phyloP scores from a whole-genome alignment of 805 yeast genomes.

The Saccharomycopsis oosterbeekiorum region DNA sequence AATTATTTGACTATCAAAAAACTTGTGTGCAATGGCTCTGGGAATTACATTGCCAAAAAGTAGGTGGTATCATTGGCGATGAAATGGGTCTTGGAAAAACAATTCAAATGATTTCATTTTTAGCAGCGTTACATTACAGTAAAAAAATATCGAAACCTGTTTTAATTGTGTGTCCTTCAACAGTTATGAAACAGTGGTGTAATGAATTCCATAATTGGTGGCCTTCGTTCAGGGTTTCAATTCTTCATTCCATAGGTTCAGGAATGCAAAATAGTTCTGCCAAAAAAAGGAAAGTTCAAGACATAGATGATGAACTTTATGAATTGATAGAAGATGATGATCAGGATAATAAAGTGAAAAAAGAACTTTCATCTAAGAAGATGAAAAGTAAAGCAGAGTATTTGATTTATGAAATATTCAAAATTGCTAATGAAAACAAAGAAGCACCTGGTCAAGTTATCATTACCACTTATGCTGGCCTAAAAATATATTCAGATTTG shows the following conservation, averaged over 20 bases:
- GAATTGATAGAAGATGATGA: slow-evolving; percentile 38
- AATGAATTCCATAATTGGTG: slow-evolving; percentile 95
- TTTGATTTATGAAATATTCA: slow-evolving; percentile 47
- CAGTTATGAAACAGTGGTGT: slow-evolving; percentile 96
- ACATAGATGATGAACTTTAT: slow-evolving; percentile 31
- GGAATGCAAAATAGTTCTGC: slow-evolving; percentile 48
- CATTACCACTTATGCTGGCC: slow-evolving; percentile 86
- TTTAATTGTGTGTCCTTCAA: slow-evolving; percentile 89
- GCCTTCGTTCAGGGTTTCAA: slow-evolving; percentile 85
- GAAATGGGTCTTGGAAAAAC: slow-evolving; percentile 99
- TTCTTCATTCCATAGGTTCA: slow-evolving; percentile 84
- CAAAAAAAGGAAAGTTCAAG: slow-evolving; percentile 29
- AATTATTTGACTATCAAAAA: slow-evolving; percentile 85
- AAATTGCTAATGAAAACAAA: slow-evolving; percentile 22
- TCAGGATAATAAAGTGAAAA: slow-evolving; percentile 27
- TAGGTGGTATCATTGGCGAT: slow-evolving; percentile 95
- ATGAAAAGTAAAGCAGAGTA: slow-evolving; percentile 34
- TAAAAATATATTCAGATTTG: slow-evolving; percentile 54
- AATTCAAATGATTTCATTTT: slow-evolving; percentile 79
- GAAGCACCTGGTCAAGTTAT: slow-evolving; percentile 58
- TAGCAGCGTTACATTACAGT: slow-evolving; percentile 86
- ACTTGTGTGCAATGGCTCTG: slow-evolving; percentile 97
- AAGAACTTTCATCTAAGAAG: slow-evolving; percentile 21
- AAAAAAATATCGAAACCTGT: slow-evolving; percentile 67
- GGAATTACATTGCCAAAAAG: slow-evolving; percentile 80